Conservation (phyloP, 2,329 filamentous ascomycete species). For the Cladosporium sphaerospermum region DNA sequence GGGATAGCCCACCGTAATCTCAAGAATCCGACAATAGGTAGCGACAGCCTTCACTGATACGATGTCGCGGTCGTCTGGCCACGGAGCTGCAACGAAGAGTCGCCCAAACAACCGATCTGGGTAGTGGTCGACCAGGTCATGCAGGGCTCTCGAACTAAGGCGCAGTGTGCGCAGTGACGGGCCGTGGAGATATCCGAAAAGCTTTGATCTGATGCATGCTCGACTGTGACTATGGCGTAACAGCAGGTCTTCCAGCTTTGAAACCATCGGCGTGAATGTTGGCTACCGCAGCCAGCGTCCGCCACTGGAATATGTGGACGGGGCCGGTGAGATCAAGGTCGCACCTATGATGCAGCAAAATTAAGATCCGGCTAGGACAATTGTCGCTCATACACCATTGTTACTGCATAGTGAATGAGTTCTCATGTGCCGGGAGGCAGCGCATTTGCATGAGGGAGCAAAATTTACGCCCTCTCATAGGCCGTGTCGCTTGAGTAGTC, state of each 20-base stretch:
- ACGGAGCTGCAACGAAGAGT: slow-evolving; percentile 16
- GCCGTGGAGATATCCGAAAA: slow-evolving; percentile 16
- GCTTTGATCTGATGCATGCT: slow-evolving; percentile 8
- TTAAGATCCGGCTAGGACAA: too few relatives aligned
- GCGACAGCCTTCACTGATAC: slow-evolving; percentile 7
- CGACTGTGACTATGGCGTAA: slow-evolving; percentile 10
- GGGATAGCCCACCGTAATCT: slow-evolving; percentile 15
- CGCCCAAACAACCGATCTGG: slow-evolving; percentile 14
- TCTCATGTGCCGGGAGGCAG: too few relatives aligned
- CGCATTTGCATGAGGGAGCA: too few relatives aligned
- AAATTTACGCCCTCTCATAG: slow-evolving; percentile 21
- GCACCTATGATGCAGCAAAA: too few relatives aligned
- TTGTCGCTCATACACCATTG: too few relatives aligned
- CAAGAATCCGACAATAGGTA: slow-evolving; percentile 17
- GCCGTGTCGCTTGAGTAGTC: slow-evolving; percentile 34
- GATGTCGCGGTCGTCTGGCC: not conserved
- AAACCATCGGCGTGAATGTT: slow-evolving; percentile 13
- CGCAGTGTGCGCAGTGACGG: slow-evolving; percentile 16
- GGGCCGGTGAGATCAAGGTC: too few relatives aligned
- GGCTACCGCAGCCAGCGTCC: not conserved
- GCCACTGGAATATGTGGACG: too few relatives aligned
- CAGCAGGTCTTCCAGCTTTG: slow-evolving; percentile 17
- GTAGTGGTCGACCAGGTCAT: slow-evolving; percentile 14
- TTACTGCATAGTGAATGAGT: too few relatives aligned
- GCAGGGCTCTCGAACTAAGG: slow-evolving; percentile 13